Percentiles rank a stretch among this genome's conserved stretches.
phyloP scores from a whole-genome alignment of 352 stramenopile species.

The Globisporangium yorkense region DNA sequence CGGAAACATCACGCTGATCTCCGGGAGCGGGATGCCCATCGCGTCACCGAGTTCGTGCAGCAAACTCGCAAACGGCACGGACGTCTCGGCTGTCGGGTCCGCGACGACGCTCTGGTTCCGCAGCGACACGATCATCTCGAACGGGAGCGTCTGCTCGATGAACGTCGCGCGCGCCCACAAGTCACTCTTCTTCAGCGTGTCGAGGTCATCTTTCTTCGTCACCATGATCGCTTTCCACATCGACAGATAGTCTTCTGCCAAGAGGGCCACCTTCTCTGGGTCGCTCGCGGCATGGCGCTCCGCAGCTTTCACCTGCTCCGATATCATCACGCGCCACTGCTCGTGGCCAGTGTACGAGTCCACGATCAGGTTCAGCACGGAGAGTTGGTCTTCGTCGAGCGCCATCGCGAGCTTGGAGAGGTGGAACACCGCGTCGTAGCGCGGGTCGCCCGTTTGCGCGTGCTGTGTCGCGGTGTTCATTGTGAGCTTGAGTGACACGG shows the following conservation, averaged over 20 bases:
- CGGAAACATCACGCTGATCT: slow-evolving; percentile 72
- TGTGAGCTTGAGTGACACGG: slow-evolving; percentile 79
- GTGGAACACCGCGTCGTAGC: slow-evolving; percentile 76
- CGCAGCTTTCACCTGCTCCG: slow-evolving; percentile 57
- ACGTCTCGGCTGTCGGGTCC: slow-evolving; percentile 22
- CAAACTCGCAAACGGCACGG: slow-evolving; percentile 38
- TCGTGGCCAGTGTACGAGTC: slow-evolving; percentile 66
- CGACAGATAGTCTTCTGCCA: slow-evolving; percentile 65
- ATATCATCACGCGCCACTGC: slow-evolving; percentile 65
- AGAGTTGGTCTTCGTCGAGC: slow-evolving; percentile 83
- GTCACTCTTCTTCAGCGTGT: slow-evolving; percentile 56
- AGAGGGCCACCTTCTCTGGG: slow-evolving; percentile 26
- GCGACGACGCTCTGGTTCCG: slow-evolving; percentile 67
- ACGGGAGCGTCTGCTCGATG: slow-evolving; percentile 70
- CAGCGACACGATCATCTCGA: slow-evolving; percentile 69
- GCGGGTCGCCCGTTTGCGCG: slow-evolving; percentile 61
- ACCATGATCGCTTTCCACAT: slow-evolving; percentile 59
- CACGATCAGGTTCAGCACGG: slow-evolving; percentile 68
- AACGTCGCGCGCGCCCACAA: slow-evolving; percentile 39
- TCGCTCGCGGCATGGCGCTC: slow-evolving; percentile 47
- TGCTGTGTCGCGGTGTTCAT: slow-evolving; percentile 83
- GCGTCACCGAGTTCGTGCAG: slow-evolving; percentile 66
- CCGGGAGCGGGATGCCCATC: slow-evolving; percentile 71
- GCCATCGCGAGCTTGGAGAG: slow-evolving; percentile 69
- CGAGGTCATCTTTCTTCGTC: slow-evolving; percentile 60